phyloP scores from a whole-genome alignment of 106 monocot genomes.

The Vanilla planifolia region DNA sequence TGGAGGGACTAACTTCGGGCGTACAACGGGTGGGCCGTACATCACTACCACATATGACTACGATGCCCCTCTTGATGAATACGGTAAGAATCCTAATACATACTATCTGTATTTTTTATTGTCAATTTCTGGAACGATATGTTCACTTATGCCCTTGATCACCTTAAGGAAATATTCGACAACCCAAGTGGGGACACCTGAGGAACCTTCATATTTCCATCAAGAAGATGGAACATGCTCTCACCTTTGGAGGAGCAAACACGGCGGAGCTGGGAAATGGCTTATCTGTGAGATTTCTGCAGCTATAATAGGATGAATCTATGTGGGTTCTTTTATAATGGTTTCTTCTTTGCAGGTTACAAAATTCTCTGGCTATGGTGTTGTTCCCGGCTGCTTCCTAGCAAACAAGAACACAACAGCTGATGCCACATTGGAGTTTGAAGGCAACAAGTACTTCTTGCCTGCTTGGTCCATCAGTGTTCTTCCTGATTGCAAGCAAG shows the following conservation, averaged over 20 bases:
- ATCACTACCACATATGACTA: conserved; percentile 69
- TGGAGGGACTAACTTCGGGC: conserved; percentile 75
- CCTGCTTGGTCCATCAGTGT: conserved; percentile 76
- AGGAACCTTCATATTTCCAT: conserved; percentile 46
- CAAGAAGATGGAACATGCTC: conserved; percentile 31
- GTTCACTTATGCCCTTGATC: no score
- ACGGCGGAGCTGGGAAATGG: conserved; percentile 15
- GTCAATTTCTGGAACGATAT: no score
- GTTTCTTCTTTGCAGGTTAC: conserved; percentile 26
- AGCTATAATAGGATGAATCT: no score
- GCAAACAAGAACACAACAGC: conserved; percentile 24
- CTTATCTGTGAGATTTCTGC: no score
- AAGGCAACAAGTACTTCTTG: conserved; percentile 37
- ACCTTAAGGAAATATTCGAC: conserved; percentile 40
- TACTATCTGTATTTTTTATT: neutral
- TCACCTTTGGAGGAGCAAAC: conserved; percentile 30
- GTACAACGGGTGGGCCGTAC: conserved; percentile 61
- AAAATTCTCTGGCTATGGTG: conserved; percentile 26
- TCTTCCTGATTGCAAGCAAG: conserved; percentile 61
- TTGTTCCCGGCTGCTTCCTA: conserved; percentile 49
- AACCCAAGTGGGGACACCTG: conserved; percentile 68
- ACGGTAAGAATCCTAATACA: no score
- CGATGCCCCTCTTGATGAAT: conserved; percentile 76
- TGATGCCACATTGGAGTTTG: conserved; percentile 27
- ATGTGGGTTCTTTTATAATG: no score